Conservation (phyloP, 768 basidiomycete genomes). For the Leccinum variicolor region DNA sequence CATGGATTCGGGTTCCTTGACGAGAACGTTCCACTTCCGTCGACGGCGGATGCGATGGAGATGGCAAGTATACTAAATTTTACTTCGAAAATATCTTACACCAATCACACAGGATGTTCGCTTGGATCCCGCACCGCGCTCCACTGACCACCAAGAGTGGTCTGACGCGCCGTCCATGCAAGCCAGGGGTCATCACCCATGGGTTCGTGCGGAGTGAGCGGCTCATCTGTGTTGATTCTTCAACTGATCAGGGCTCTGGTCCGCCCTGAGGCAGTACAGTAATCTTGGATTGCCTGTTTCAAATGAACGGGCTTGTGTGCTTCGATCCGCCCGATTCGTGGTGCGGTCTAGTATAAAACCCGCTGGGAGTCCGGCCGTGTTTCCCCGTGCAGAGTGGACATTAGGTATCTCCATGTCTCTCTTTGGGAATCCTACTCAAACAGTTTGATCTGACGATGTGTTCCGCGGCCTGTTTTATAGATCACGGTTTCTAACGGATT, state of each 20-base stretch:
- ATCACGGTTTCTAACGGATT: slow-evolving; percentile 6
- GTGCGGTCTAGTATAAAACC: slow-evolving; percentile 10
- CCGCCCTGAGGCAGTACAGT: slow-evolving; percentile 1
- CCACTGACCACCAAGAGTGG: background rate
- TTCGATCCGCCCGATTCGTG: slow-evolving; percentile 8
- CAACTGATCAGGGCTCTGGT: background rate
- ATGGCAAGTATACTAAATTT: slow-evolving; percentile 7
- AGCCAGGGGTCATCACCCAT: background rate
- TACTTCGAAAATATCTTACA: background rate
- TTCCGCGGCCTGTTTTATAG: slow-evolving; percentile 26
- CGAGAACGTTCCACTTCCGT: slow-evolving; percentile 15
- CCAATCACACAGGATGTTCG: background rate
- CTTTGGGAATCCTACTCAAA: slow-evolving; percentile 21
- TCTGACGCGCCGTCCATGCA: background rate
- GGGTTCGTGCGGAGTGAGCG: background rate
- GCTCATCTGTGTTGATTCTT: slow-evolving; percentile 2
- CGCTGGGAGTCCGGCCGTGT: slow-evolving; percentile 4
- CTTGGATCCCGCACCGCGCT: background rate
- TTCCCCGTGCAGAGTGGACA: slow-evolving; percentile 7
- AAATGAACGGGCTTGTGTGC: slow-evolving; percentile 2
- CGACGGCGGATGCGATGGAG: slow-evolving; percentile 26
- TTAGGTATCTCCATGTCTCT: slow-evolving; percentile 13
- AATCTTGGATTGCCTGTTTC: background rate
- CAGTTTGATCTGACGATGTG: slow-evolving; percentile 21
- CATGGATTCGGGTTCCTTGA: slow-evolving; percentile 10